Evolutionary conservation across 345 rosid genomes (phyloP).

Genomic region (Corchorus olitorius): DNA sequence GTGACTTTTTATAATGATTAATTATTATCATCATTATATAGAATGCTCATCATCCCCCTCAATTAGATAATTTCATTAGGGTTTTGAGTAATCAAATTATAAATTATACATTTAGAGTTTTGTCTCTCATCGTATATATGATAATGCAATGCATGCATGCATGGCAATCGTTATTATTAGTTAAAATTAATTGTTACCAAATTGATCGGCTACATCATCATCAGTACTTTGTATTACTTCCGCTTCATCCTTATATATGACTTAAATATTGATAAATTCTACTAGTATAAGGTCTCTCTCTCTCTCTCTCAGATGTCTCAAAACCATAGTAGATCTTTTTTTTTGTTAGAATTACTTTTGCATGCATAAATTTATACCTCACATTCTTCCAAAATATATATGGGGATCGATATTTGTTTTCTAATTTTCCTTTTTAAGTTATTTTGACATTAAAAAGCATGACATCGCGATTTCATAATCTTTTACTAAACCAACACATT

Average conservation of each 20-base stretch:
- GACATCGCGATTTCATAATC: too few relatives aligned
- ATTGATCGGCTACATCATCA: constrained; percentile 8
- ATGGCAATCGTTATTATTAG: constrained; percentile 12
- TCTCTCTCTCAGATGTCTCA: not conserved
- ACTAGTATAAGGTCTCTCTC: not conserved
- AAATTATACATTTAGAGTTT: constrained; percentile 24
- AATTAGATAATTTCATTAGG: constrained; percentile 24
- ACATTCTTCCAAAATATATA: too few relatives aligned
- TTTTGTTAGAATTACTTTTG: not conserved
- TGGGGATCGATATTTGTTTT: too few relatives aligned
- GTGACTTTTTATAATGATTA: constrained; percentile 13
- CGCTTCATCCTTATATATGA: constrained; percentile 6
- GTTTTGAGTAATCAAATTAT: constrained; percentile 28
- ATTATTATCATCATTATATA: constrained; percentile 12
- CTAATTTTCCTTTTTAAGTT: too few relatives aligned
- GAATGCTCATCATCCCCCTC: not conserved
- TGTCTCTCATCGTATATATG: constrained; percentile 15
- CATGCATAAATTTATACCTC: too few relatives aligned
- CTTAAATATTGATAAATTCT: not conserved
- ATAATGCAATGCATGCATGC: constrained; percentile 34
- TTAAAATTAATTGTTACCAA: constrained; percentile 20
- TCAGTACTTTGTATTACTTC: constrained; percentile 5
- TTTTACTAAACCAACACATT: too few relatives aligned
- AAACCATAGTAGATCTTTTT: too few relatives aligned
- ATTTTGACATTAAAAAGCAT: too few relatives aligned